A percentile compares a stretch with the other conserved stretches of the same genome.
phyloP scores from a whole-genome alignment of 2,329 filamentous ascomycete genomes.

The Grosmannia serpens region DNA sequence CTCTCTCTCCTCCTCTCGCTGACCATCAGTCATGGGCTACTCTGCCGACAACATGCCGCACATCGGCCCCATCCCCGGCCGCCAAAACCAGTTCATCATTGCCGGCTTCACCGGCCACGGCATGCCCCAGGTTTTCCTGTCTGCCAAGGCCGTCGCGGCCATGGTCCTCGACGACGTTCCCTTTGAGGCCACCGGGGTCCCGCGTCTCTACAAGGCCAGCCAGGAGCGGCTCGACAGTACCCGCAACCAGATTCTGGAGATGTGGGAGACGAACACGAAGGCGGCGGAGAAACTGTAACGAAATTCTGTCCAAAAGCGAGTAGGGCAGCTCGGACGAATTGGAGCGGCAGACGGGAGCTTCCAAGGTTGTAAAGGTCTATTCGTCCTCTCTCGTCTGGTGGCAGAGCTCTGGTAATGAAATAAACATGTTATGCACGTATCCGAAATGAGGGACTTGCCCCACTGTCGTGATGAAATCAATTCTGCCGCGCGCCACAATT shows the following conservation, averaged over 20 bases:
- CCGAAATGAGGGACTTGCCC: neutral
- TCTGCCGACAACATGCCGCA: slow-evolving; percentile 28
- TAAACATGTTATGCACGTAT: neutral
- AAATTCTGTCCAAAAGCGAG: neutral
- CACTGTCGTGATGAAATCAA: neutral
- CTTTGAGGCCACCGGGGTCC: slow-evolving; percentile 25
- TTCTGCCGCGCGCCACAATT: neutral
- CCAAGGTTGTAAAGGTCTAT: no score
- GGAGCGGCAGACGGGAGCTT: no score
- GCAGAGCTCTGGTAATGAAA: neutral
- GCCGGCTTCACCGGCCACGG: slow-evolving; percentile 40
- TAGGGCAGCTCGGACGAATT: no score
- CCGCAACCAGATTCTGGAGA: neutral
- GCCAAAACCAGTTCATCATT: slow-evolving; percentile 28
- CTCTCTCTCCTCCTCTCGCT: slow-evolving; percentile 29
- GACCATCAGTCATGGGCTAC: slow-evolving; percentile 31
- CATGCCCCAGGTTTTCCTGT: slow-evolving; percentile 34
- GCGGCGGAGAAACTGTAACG: neutral
- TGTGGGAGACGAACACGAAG: neutral
- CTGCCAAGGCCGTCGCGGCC: slow-evolving; percentile 26
- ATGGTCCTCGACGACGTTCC: slow-evolving; percentile 21
- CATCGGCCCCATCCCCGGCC: slow-evolving; percentile 29
- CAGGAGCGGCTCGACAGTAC: slow-evolving; percentile 1
- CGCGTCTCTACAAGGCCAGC: slow-evolving; percentile 23
- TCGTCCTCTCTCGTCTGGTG: no score